A percentile compares a stretch with the other conserved stretches of the same genome.
Conservation (phyloP, 2,329 filamentous ascomycete species). For the Stemphylium lycopersici region DNA sequence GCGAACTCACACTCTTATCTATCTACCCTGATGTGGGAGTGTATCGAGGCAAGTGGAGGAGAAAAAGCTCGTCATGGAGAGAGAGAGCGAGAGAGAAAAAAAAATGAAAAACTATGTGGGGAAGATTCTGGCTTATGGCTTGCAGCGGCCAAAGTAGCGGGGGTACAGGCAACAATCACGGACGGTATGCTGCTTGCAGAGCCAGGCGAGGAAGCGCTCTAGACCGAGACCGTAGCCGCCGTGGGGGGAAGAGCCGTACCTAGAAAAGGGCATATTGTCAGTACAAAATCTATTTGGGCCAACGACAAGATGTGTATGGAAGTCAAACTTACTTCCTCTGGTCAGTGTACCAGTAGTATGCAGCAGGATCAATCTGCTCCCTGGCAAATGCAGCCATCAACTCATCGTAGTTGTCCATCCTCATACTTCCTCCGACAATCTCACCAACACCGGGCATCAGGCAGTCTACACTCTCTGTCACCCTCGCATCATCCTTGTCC, state of each 20-base stretch:
- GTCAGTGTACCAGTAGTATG: constrained; percentile 99
- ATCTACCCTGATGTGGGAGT: no score
- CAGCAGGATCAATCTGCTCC: constrained; percentile 80
- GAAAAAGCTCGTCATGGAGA: background rate
- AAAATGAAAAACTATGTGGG: background rate
- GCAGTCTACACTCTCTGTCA: constrained; percentile 90
- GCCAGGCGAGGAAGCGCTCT: constrained; percentile 76
- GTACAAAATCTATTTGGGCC: no score
- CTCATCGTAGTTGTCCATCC: constrained; percentile 90
- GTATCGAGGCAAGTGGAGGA: no score
- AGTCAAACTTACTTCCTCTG: constrained; percentile 79
- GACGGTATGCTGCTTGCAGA: constrained; percentile 70
- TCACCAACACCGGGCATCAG: constrained; percentile 94
- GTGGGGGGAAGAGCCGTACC: constrained; percentile 90
- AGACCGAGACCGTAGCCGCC: constrained; percentile 92
- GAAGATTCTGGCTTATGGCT: constrained; percentile 60
- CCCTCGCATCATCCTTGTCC: constrained; percentile 75
- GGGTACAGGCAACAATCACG: constrained; percentile 77
- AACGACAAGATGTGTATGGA: background rate
- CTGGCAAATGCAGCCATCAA: constrained; percentile 81
- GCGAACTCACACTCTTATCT: no score
- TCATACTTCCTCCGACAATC: constrained; percentile 96
- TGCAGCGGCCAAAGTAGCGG: constrained; percentile 80
- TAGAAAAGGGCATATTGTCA: constrained; percentile 45
- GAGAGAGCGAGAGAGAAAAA: no score